Percentiles rank a stretch among this genome's conserved stretches.
phyloP scores from a whole-genome alignment of 192 early-diverging fungal species.

The Rhizophagus prolifer region DNA sequence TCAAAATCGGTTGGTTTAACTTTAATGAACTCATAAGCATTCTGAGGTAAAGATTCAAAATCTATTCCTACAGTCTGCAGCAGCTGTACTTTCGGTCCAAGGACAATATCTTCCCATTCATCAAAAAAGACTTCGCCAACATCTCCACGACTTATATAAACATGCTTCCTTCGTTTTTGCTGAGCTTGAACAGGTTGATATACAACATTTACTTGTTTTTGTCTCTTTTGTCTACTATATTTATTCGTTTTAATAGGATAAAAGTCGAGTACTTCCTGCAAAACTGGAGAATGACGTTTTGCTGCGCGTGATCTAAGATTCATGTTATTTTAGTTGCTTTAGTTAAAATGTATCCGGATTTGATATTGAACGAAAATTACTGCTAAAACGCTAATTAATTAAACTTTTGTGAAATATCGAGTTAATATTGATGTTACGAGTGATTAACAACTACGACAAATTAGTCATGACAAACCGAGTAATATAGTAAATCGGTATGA shows the following conservation, averaged over 20 bases:
- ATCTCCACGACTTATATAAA: conserved; percentile 12
- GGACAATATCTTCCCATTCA: conserved; percentile 8
- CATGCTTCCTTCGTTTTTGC: conserved; percentile 2
- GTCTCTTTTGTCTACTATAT: neutral
- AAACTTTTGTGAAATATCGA: no score
- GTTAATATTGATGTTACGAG: no score
- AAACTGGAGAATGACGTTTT: neutral
- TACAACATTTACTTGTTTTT: neutral
- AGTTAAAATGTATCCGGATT: no score
- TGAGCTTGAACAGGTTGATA: neutral
- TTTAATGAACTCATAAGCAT: conserved; percentile 20
- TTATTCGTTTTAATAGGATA: neutral
- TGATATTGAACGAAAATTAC: no score
- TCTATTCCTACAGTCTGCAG: conserved; percentile 6
- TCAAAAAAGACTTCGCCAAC: conserved; percentile 16
- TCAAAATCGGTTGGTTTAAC: conserved; percentile 16
- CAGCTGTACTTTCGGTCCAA: neutral
- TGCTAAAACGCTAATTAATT: no score
- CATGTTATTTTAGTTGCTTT: neutral
- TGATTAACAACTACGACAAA: no score
- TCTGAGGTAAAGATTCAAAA: conserved; percentile 10
- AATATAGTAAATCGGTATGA: no score
- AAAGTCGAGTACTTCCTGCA: neutral
- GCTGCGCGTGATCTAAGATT: neutral
- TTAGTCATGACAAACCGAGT: no score